Conservation (phyloP, 345 rosid species). For the Sonneratia caseolaris region DNA sequence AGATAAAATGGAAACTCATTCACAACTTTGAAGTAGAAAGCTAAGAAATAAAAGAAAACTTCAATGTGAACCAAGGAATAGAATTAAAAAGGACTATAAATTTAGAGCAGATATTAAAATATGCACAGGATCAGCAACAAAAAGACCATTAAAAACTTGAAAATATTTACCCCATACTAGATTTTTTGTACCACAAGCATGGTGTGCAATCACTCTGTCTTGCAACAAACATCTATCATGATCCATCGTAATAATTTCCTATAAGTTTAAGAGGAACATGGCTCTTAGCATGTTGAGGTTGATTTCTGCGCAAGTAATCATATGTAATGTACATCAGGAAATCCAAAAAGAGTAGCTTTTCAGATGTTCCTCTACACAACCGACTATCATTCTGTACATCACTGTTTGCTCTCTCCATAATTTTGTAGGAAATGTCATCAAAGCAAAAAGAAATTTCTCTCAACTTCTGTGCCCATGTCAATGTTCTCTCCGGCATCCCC, state of each 20-base stretch:
- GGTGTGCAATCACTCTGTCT: not conserved
- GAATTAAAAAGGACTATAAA: too few species aligned
- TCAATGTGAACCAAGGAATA: too few species aligned
- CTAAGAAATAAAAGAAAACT: too few species aligned
- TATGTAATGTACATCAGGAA: slow-evolving; percentile 62
- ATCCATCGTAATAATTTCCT: slow-evolving; percentile 16
- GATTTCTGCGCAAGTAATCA: slow-evolving; percentile 38
- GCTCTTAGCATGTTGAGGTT: slow-evolving; percentile 10
- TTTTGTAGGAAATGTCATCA: slow-evolving; percentile 43
- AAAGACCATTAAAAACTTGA: too few species aligned
- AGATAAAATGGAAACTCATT: too few species aligned
- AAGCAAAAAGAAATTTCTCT: slow-evolving; percentile 49
- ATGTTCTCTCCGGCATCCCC: slow-evolving; percentile 56
- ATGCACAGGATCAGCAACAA: too few species aligned
- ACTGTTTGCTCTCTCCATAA: slow-evolving; percentile 35
- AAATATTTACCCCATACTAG: not conserved
- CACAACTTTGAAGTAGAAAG: too few species aligned
- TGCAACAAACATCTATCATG: slow-evolving; percentile 7
- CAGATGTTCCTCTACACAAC: slow-evolving; percentile 22
- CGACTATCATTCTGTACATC: slow-evolving; percentile 13
- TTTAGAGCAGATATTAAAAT: too few species aligned
- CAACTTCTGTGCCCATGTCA: slow-evolving; percentile 58
- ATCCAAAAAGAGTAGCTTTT: slow-evolving; percentile 48
- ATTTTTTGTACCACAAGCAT: not conserved
- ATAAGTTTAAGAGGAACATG: slow-evolving; percentile 14